These are phyloP conservation scores for Rhizopogon vesiculosus DNA, from an alignment of 768 basidiomycete species.

Conservation along the genomic window DNA sequence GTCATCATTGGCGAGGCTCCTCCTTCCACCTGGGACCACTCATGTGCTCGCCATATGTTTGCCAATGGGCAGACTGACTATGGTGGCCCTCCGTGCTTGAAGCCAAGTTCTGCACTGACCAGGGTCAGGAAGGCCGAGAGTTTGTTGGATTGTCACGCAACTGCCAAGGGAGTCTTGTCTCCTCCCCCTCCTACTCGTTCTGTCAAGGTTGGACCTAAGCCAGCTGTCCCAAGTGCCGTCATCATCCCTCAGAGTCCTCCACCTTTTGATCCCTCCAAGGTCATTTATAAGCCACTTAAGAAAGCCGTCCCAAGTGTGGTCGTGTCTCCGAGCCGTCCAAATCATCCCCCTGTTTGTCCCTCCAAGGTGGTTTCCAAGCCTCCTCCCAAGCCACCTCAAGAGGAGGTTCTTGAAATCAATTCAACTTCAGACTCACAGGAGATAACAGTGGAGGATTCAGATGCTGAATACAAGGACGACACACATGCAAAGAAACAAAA, in stretches of 20 bases:
- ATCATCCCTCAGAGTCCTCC: too few species aligned
- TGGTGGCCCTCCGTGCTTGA: background rate
- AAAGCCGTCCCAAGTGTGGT: too few species aligned
- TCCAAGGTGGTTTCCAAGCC: background rate
- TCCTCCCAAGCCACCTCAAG: background rate
- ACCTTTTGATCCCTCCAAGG: background rate
- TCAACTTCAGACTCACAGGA: background rate
- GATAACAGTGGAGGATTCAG: background rate
- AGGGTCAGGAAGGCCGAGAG: background rate
- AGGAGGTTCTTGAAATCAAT: background rate
- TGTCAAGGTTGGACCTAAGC: too few species aligned
- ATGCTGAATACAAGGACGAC: background rate
- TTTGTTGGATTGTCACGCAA: too few species aligned
- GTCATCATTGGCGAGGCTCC: background rate
- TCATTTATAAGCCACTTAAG: background rate
- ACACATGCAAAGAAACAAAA: background rate
- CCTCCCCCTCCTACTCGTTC: background rate
- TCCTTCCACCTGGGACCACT: background rate
- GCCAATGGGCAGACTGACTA: background rate
- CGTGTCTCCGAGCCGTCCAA: background rate
- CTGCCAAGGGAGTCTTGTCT: background rate
- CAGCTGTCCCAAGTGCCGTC: too few species aligned
- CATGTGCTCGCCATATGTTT: background rate
- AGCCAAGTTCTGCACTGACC: background rate
- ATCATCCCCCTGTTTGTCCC: background rate